Evolutionary conservation across 768 basidiomycete genomes (phyloP).

Genomic region (Kwoniella newhampshirensis): DNA sequence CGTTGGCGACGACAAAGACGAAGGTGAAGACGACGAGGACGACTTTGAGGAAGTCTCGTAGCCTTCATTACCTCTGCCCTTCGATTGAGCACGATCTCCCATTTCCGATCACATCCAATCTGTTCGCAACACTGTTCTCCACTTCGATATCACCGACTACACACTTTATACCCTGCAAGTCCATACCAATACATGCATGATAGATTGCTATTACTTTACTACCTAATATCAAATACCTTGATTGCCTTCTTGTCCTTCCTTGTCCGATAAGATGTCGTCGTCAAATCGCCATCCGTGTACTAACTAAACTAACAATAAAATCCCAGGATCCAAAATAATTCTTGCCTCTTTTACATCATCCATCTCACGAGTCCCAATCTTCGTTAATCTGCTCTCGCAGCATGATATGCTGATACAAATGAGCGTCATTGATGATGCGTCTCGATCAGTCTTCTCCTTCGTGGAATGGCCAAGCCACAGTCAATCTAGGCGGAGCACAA

Average conservation of each 20-base stretch:
- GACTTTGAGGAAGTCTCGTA: conserved; percentile 27
- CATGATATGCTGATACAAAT: no score
- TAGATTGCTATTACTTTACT: neutral
- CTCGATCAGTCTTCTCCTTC: conserved; percentile 53
- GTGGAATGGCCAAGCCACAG: conserved; percentile 53
- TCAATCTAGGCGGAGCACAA: conserved; percentile 50
- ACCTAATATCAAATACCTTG: neutral
- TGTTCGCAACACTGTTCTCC: neutral
- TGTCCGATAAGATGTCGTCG: neutral
- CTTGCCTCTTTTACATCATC: neutral
- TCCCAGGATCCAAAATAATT: neutral
- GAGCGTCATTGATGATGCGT: no score
- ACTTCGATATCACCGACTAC: neutral
- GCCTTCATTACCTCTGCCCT: neutral
- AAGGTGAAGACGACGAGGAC: conserved; percentile 23
- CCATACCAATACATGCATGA: conserved; percentile 11
- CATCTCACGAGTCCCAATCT: neutral
- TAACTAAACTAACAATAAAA: neutral
- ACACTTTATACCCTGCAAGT: conserved; percentile 4
- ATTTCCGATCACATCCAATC: no score
- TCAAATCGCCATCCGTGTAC: neutral
- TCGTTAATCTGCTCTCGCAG: neutral
- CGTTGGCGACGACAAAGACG: neutral
- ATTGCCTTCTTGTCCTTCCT: neutral
- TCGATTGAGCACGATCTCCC: conserved; percentile 2